Evolutionary conservation across 768 basidiomycete species (phyloP), one percentile per base, ranked within the genome.

Genomic region (Boletellus ananiceps): DNA sequence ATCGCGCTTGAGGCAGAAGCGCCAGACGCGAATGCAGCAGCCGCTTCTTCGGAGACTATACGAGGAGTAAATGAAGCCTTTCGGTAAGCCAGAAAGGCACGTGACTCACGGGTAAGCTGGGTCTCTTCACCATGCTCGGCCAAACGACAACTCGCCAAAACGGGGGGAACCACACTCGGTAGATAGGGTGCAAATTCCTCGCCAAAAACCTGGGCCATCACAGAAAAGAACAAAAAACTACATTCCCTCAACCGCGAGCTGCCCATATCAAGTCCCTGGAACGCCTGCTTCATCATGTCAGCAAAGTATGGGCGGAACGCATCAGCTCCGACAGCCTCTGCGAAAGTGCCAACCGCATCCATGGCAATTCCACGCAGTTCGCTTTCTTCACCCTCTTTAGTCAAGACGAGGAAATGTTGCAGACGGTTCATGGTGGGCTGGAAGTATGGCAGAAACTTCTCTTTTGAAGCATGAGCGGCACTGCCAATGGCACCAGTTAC

Each of bases 341-440:
- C 91, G 59, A 99, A 92, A 0, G 96, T 97, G 45, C 96, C 96
- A 51, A 97, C 85, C n/a, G 96, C 92, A 70, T 98, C 96, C 83
- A 96, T 96, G 11, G 95, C 87, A 63, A 97, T 94, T 33, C 96
- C 95, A 49, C 95, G 90, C 34, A 99, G 81, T 60, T 97, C 94
- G 38, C 78, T 82, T 71, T 96, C 92, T 65, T 96, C 95, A 40
- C 91, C 93, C 57, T 94, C 89, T 25, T 81, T 86, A 18, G 79
- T 82, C 25, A 98, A 82, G 31, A 81, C 72, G 44, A 98, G 80
- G 83, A 95, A 96, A 62, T 88, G 86, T 54, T 89, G 81, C 57
- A 99, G 81, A 50, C 84, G 85, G 57, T 78, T 74, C 84, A 98
- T 94, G 44, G 89, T 93, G 14, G 86, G 84, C 63, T 86, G 79